These are phyloP conservation scores for Penicillium crustosum DNA, from an alignment of 2,329 filamentous ascomycete species.

Conservation along the genomic window DNA sequence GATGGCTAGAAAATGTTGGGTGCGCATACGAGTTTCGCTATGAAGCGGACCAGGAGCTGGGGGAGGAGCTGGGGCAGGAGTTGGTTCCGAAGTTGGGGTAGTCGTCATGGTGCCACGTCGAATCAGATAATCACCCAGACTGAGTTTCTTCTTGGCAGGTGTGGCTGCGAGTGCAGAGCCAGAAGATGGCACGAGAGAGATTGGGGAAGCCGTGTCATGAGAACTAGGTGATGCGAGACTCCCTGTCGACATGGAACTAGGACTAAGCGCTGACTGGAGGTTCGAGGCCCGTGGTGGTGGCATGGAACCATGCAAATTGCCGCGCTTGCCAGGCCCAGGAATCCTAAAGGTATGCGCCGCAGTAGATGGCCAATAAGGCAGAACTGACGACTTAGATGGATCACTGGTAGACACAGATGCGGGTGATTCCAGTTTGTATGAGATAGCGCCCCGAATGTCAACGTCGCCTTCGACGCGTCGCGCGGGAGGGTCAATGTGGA, in stretches of 20 bases:
- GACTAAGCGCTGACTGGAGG: conserved; percentile 28
- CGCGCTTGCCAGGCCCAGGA: conserved; percentile 19
- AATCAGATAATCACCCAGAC: conserved; percentile 51
- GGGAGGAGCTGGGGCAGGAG: conserved; percentile 1
- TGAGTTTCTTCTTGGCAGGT: conserved; percentile 53
- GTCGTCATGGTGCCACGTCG: conserved; percentile 40
- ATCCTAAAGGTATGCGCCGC: conserved; percentile 39
- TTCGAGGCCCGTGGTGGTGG: conserved; percentile 23
- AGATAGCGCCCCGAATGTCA: no score
- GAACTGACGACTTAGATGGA: conserved; percentile 15
- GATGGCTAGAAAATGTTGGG: conserved; percentile 6
- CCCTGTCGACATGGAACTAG: conserved; percentile 33
- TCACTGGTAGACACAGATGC: conserved; percentile 9
- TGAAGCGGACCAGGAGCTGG: background rate
- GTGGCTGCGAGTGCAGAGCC: conserved; percentile 43
- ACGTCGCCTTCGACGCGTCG: conserved; percentile 36
- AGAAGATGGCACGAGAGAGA: conserved; percentile 21
- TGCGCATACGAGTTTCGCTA: background rate
- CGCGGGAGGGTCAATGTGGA: conserved; percentile 5
- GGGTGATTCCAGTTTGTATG: background rate
- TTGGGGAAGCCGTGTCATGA: conserved; percentile 28
- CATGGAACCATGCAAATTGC: conserved; percentile 32
- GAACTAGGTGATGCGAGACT: conserved; percentile 30
- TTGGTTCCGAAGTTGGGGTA: conserved; percentile 41
- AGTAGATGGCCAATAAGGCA: conserved; percentile 40